A percentile compares a stretch with the other conserved stretches of the same genome.
Evolutionary conservation across 352 stramenopile genomes (phyloP).

Genomic region (Aphanomyces euteiches): DNA sequence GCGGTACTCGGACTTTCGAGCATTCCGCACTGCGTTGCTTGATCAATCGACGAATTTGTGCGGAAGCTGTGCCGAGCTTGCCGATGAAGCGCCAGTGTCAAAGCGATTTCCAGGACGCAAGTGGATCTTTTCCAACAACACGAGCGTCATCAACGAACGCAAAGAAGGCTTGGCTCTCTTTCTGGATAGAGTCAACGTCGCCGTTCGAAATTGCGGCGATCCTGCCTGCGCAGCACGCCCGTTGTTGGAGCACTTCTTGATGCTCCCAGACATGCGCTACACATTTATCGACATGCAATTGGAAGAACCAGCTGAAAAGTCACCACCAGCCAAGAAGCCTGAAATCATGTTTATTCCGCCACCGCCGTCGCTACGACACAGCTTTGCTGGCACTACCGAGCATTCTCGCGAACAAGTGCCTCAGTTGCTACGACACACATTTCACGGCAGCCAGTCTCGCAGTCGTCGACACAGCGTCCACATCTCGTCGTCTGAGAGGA

Average conservation of each 20-base stretch:
- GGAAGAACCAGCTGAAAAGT: neutral
- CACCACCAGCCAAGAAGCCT: neutral
- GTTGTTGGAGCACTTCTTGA: constrained; percentile 85
- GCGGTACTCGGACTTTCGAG: constrained; percentile 81
- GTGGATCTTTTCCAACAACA: constrained; percentile 66
- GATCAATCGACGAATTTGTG: constrained; percentile 53
- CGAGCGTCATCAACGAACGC: constrained; percentile 70
- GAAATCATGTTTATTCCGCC: neutral
- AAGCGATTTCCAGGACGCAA: constrained; percentile 65
- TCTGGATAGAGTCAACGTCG: constrained; percentile 66
- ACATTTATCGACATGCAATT: constrained; percentile 70
- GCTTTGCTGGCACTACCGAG: constrained; percentile 6
- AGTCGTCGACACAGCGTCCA: constrained; percentile 15
- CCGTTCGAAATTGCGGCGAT: constrained; percentile 70
- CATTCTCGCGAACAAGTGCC: neutral
- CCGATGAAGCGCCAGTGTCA: constrained; percentile 76
- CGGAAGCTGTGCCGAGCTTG: constrained; percentile 67
- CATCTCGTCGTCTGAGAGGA: constrained; percentile 20
- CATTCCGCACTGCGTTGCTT: constrained; percentile 62
- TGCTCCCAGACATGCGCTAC: constrained; percentile 86
- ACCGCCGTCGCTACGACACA: constrained; percentile 4
- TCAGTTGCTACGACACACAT: constrained; percentile 14
- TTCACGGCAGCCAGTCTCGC: constrained; percentile 14
- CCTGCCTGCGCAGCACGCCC: constrained; percentile 63
- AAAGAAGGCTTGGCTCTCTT: constrained; percentile 71